Evolutionary conservation across 176 grass and related monocot species (phyloP), one percentile per base, ranked within the genome.

Genomic region (Hordeum marinum): DNA sequence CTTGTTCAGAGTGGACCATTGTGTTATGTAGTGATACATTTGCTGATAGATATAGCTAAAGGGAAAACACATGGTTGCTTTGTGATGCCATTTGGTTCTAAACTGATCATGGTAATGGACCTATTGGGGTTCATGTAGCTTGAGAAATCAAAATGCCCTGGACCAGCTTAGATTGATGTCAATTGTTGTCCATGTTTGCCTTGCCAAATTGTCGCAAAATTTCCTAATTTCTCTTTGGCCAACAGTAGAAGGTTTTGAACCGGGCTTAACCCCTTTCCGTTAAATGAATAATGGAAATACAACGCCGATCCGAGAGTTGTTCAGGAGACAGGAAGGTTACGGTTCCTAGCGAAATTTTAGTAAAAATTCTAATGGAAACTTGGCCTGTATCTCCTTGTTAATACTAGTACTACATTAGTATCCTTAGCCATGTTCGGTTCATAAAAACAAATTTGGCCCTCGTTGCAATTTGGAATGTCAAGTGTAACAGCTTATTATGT

Each of bases 1-100:
- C 79, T 74, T 72, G 79, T 85, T 83, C 54, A 31, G 79, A 82
- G 25, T 72, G 78, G 11, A 66, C 65, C 66, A 36, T 73, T 52
- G 67, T 52, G 68, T 14, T 54, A 50, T 81, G 9, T 73, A 12
- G 55, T 59, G 8, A 9, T 68, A 50, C 42, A 1, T 68, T 31
- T 50, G 42, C 7, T 6, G 45, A 34, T 75, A 75, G 31, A 75
- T 54, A 27, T 52, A 32, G 26, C 48, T 18, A 1, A 48, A 34
- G 29, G 15, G 26, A 32, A 9, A 52, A 2, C 52, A 21, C 52
- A 57, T 57, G 52, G 52, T 17, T 57, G 52, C 7, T 3, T 57
- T 57, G 52, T 57, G 52, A 57, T 8, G 21, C 52, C 52, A 21
- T 57, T 57, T 57, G 52, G 52, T 57, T 57, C 52, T 57, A 3